A percentile compares a stretch with the other conserved stretches of the same genome.
Evolutionary conservation across 2,329 filamentous ascomycete species (phyloP).

Genomic region (Fusarium sp.): DNA sequence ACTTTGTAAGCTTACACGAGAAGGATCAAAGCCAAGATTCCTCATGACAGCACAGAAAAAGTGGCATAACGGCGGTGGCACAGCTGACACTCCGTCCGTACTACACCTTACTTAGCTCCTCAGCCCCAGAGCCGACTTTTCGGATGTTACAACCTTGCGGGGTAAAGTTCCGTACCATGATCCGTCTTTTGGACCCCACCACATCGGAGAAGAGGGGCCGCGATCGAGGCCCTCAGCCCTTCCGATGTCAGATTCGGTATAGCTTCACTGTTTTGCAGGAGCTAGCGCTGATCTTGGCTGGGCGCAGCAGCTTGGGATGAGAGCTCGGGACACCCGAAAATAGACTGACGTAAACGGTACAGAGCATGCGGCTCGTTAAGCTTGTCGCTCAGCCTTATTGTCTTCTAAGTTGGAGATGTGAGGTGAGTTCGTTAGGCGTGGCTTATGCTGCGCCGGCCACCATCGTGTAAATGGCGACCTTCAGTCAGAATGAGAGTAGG

Average conservation of each 20-base stretch:
- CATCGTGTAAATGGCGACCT: neutral
- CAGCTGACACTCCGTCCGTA: conserved; percentile 22
- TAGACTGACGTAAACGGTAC: conserved; percentile 15
- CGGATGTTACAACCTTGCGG: conserved; percentile 4
- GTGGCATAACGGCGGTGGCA: conserved; percentile 12
- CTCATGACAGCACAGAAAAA: conserved; percentile 2
- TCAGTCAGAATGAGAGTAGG: neutral
- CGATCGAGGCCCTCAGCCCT: conserved; percentile 23
- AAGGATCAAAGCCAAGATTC: conserved; percentile 8
- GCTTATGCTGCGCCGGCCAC: conserved; percentile 6
- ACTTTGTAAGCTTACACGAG: conserved; percentile 16
- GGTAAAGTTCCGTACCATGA: conserved; percentile 3
- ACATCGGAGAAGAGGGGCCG: conserved; percentile 3
- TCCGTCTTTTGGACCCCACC: conserved; percentile 3
- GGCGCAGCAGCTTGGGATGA: conserved; percentile 21
- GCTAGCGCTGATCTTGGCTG: conserved; percentile 18
- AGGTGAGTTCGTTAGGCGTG: neutral
- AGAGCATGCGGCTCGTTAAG: neutral
- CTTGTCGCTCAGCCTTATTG: conserved; percentile 21
- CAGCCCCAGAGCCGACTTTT: conserved; percentile 21
- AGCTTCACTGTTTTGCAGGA: neutral
- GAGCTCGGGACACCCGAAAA: conserved; percentile 23
- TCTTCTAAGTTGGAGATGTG: neutral
- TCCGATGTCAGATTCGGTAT: neutral
- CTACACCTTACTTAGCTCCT: neutral